Evolutionary conservation across 78 protist species (phyloP).

Genomic region (Emiliania huxleyi): DNA sequence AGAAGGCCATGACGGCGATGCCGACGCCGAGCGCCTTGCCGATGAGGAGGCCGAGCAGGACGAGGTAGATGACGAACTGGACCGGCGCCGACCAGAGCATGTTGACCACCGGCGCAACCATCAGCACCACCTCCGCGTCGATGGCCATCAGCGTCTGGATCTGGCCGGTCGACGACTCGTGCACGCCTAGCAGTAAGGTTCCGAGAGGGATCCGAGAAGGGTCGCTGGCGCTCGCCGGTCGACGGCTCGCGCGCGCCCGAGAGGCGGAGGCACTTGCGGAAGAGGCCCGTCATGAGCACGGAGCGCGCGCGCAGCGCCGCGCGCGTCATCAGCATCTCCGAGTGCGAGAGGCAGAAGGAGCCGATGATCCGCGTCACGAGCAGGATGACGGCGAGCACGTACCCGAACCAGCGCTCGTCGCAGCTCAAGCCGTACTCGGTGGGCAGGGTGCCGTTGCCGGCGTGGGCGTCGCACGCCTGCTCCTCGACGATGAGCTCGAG

Average conservation of each 20-base stretch:
- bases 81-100: conserved; percentile 57
- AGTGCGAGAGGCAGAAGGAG: neutral
- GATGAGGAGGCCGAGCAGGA: conserved; percentile 35
- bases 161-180: conserved; percentile 52
- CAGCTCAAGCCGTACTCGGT: neutral
- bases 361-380: neutral
- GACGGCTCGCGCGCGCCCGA: neutral
- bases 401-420: neutral
- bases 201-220: no score
- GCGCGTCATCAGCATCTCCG: neutral
- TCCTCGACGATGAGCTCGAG: neutral
- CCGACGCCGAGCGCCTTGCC: conserved; percentile 67
- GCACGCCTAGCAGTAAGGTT: no score
- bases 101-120: conserved; percentile 61
- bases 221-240: conserved; percentile 60
- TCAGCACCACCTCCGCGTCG: conserved; percentile 70
- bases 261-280: neutral
- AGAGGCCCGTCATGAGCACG: neutral
- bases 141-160: conserved; percentile 75
- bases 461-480: neutral
- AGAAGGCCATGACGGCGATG: conserved; percentile 59
- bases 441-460: neutral
- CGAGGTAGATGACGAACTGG: conserved; percentile 60
- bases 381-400: neutral
- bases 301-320: neutral